phyloP scores from a whole-genome alignment of 1,139 yeast species.

The Eremothecium cymbalariae region DNA sequence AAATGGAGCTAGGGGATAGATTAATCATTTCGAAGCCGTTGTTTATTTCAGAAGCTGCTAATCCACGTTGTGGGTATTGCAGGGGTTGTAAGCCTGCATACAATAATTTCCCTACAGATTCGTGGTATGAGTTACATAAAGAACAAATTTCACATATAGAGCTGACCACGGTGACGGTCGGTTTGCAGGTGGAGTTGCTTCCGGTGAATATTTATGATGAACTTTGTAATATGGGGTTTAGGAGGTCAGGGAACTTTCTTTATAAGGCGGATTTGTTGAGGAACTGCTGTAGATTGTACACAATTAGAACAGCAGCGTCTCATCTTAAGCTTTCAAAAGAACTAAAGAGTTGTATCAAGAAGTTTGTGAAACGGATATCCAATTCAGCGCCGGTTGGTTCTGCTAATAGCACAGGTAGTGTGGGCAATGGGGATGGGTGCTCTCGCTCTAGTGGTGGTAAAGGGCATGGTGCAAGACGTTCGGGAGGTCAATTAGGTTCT shows the following conservation, averaged over 20 bases:
- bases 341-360: conserved; percentile 55
- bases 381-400: conserved; percentile 1
- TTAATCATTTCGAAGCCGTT: conserved; percentile 32
- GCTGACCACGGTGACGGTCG: conserved; percentile 36
- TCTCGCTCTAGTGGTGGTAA: neutral
- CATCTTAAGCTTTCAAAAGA: conserved; percentile 51
- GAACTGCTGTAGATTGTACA: conserved; percentile 75
- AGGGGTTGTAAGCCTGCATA: conserved; percentile 37
- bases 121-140: conserved; percentile 18
- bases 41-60: conserved; percentile 30
- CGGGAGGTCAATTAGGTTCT: neutral
- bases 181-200: conserved; percentile 43
- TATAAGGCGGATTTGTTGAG: conserved; percentile 68
- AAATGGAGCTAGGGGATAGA: conserved; percentile 15
- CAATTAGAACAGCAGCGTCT: conserved; percentile 56
- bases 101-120: conserved; percentile 36
- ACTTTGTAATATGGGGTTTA: conserved; percentile 62
- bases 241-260: conserved; percentile 68
- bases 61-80: conserved; percentile 56
- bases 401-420: neutral
- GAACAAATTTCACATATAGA: conserved; percentile 11
- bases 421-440: neutral
- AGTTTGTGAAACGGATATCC: conserved; percentile 40
- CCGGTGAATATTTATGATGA: conserved; percentile 49
- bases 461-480: neutral